Evolutionary conservation across 2,329 filamentous ascomycete genomes (phyloP).

Genomic region (Escovopsis weberi): DNA sequence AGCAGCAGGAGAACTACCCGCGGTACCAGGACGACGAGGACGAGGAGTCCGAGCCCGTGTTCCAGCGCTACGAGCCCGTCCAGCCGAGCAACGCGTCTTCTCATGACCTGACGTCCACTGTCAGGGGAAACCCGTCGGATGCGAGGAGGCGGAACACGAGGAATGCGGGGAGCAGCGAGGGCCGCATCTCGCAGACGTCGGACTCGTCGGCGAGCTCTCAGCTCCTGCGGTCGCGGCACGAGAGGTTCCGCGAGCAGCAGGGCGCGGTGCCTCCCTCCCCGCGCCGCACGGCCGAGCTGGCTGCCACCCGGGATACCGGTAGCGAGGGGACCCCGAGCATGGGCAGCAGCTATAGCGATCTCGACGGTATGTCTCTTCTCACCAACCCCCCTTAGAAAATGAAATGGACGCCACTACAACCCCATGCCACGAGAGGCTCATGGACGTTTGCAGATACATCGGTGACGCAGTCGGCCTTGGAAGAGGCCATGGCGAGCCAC

Average conservation of each 20-base stretch:
- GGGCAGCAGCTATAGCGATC: constrained; percentile 75
- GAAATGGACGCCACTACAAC: too few relatives aligned
- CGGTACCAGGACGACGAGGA: constrained; percentile 25
- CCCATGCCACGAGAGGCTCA: not conserved
- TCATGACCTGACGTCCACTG: constrained; percentile 37
- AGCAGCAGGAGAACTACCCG: constrained; percentile 21
- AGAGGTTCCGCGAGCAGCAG: constrained; percentile 17
- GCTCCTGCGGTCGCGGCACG: constrained; percentile 21
- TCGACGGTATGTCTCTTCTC: constrained; percentile 46
- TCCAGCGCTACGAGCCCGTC: constrained; percentile 30
- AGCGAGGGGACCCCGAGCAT: constrained; percentile 67
- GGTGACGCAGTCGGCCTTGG: constrained; percentile 65
- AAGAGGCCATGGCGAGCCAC: constrained; percentile 56
- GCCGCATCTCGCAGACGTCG: constrained; percentile 39
- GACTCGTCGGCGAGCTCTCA: constrained; percentile 48
- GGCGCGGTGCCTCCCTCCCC: constrained; percentile 32
- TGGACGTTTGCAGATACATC: constrained; percentile 45
- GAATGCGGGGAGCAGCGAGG: constrained; percentile 13
- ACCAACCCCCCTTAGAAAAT: not conserved
- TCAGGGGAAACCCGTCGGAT: constrained; percentile 30
- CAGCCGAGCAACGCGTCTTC: constrained; percentile 19
- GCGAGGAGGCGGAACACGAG: constrained; percentile 14
- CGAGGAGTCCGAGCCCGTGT: constrained; percentile 41
- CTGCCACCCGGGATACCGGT: constrained; percentile 39
- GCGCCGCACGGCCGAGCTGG: constrained; percentile 42